Evolutionary conservation across 2,329 filamentous ascomycete species (phyloP).

Genomic region (Hyphodiscus sp.): DNA sequence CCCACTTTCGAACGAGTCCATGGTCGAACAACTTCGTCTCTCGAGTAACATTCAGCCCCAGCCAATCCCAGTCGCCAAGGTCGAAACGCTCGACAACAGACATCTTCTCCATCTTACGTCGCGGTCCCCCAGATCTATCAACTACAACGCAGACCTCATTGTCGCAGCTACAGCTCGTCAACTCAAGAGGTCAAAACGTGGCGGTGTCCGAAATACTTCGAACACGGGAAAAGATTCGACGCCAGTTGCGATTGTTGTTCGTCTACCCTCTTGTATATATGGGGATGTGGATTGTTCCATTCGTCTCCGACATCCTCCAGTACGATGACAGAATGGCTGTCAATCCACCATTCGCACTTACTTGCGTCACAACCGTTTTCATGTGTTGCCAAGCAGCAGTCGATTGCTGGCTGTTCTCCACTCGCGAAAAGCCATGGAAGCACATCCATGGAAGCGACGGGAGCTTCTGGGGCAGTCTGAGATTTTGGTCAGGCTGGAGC

Average conservation of each 20-base stretch:
- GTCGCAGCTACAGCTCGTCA: conserved; percentile 22
- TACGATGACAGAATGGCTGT: conserved; percentile 47
- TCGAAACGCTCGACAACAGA: conserved; percentile 15
- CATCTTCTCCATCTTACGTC: conserved; percentile 19
- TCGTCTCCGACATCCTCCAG: conserved; percentile 55
- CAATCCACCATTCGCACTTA: conserved; percentile 50
- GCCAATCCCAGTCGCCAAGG: conserved; percentile 5
- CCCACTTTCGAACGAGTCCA: conserved; percentile 13
- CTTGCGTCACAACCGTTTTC: conserved; percentile 48
- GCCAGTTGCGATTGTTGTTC: conserved; percentile 66
- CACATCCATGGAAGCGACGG: conserved; percentile 41
- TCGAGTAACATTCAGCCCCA: conserved; percentile 13
- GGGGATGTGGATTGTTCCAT: conserved; percentile 65
- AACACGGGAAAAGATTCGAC: conserved; percentile 49
- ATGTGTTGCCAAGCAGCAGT: conserved; percentile 60
- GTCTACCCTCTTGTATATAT: conserved; percentile 71
- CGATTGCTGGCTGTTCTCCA: conserved; percentile 61
- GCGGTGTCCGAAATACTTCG: conserved; percentile 32
- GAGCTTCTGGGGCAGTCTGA: conserved; percentile 29
- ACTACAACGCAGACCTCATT: conserved; percentile 4
- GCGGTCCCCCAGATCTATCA: conserved; percentile 11
- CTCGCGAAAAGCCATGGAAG: conserved; percentile 66
- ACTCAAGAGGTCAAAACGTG: conserved; percentile 25
- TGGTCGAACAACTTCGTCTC: conserved; percentile 18
- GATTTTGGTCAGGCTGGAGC: conserved; percentile 27